Evolutionary conservation across 371 early-diverging fungal species (phyloP).

Genomic region (Mortierella sp.): DNA sequence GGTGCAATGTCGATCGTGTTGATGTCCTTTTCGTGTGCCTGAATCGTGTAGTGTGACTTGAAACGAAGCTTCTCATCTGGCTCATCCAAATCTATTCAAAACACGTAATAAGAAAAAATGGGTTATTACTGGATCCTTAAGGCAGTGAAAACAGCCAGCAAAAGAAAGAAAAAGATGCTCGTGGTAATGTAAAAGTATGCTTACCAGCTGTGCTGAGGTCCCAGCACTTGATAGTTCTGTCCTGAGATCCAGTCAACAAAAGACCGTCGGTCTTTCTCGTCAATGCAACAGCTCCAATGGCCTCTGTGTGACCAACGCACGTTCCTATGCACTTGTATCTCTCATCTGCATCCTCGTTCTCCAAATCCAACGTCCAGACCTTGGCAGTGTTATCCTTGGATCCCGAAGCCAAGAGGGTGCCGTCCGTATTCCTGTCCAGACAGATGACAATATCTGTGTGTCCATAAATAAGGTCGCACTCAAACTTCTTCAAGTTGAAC

Average conservation of each 20-base stretch:
- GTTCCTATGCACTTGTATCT: slow-evolving; percentile 77
- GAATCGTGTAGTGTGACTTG: slow-evolving; percentile 87
- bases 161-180: too few relatives aligned
- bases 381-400: slow-evolving; percentile 91
- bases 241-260: slow-evolving; percentile 91
- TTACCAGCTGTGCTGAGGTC: slow-evolving; percentile 71
- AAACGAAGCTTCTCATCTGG: slow-evolving; percentile 64
- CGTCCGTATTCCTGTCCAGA: slow-evolving; percentile 77
- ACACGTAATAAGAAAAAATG: not conserved
- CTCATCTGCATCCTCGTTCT: slow-evolving; percentile 64
- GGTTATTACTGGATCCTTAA: not conserved
- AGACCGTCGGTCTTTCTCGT: slow-evolving; percentile 69
- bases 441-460: slow-evolving; percentile 92
- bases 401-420: slow-evolving; percentile 84
- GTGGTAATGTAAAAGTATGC: not conserved
- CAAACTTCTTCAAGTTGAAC: slow-evolving; percentile 84
- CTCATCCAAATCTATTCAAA: slow-evolving; percentile 58
- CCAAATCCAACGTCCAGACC: slow-evolving; percentile 78
- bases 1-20: slow-evolving; percentile 95
- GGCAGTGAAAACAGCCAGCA: not conserved
- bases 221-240: slow-evolving; percentile 97
- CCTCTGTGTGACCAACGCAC: slow-evolving; percentile 93
- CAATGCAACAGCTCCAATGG: slow-evolving; percentile 88
- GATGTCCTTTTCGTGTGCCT: slow-evolving; percentile 98
- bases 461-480: slow-evolving; percentile 90